phyloP scores from a whole-genome alignment of 129 eudicot species.

The Solidago caesia region DNA sequence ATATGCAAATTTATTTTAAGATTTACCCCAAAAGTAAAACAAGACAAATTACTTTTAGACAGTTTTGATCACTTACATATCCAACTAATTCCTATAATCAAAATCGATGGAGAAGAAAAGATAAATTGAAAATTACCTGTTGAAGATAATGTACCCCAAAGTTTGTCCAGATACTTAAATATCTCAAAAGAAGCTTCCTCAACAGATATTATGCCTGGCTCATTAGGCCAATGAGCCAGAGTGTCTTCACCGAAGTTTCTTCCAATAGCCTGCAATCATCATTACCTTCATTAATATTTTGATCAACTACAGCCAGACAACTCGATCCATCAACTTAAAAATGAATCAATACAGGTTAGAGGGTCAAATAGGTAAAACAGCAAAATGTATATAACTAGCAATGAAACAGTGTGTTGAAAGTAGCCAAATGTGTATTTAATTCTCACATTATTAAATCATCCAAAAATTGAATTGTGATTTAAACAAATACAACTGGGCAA shows the following conservation, averaged over 20 bases:
- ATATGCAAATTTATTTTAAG: neutral
- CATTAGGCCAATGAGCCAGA: constrained; percentile 94
- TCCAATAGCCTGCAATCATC: constrained; percentile 64
- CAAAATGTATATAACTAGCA: neutral
- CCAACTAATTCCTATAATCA: neutral
- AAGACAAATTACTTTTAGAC: neutral
- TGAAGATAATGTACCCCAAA: constrained; percentile 85
- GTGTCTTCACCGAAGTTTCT: constrained; percentile 92
- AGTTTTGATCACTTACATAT: neutral
- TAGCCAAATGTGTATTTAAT: neutral
- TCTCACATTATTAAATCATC: neutral
- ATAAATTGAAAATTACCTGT: constrained; percentile 52
- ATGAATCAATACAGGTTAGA: neutral
- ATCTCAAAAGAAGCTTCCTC: constrained; percentile 93
- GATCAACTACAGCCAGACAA: neutral
- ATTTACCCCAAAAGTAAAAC: neutral
- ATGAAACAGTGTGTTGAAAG: neutral
- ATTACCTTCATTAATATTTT: constrained; percentile 15
- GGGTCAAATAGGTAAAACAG: neutral
- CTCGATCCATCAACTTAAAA: neutral
- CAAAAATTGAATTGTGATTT: neutral
- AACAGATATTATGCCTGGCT: constrained; percentile 64
- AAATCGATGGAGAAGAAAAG: neutral
- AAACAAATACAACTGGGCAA: neutral
- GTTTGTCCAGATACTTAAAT: constrained; percentile 75